Base-by-base conservation (phyloP, 805 yeast species). In the Debaryomyces hansenii region DNA sequence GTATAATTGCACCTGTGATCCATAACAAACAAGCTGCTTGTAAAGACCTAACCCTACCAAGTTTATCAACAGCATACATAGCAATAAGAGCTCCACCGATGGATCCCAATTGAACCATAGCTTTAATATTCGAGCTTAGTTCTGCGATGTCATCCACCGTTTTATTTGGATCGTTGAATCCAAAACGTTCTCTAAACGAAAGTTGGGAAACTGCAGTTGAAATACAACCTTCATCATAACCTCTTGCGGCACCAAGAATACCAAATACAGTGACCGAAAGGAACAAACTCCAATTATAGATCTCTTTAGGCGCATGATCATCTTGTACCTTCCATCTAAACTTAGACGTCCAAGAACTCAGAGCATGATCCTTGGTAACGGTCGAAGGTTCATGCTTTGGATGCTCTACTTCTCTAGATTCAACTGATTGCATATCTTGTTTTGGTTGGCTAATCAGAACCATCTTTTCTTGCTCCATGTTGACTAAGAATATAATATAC, bases 71-170 rank as follows among this genome's bases (percentile, higher is more conserved):
- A 1, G 78, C 56, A 47, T 65, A 72, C 57, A 74, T 69, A 0
- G 83, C 78, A 18, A 79, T 42, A 12, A 79, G 42, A 16, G 82
- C 66, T 14, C 85, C 85, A 34, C 77, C 82, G 33, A 79, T 70
- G 14, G 80, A 74, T 2, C 83, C 83, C 27, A 80, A 57, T 53
- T 77, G 82, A 7, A 80, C 84, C 84, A 81, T 81, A 5, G 83
- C 66, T 3, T 79, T 70, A 54, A 80, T 80, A 56, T 78, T 80
- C 4, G 83, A 76, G 50, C 70, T 71, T 50, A 76, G 58, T 50
- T 75, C 65, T 4, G 83, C 83, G 12, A 73, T 35, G 11, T 69
- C 58, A 5, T 58, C 32, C 3, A 50, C 62, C 3, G 75, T 40
- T 50, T 69, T 70, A 20, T 53, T 50, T 5, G 65, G 55, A 52